A percentile compares a stretch with the other conserved stretches of the same genome.
phyloP scores from a whole-genome alignment of 805 yeast genomes.

The Tetrapisispora phaffii region DNA sequence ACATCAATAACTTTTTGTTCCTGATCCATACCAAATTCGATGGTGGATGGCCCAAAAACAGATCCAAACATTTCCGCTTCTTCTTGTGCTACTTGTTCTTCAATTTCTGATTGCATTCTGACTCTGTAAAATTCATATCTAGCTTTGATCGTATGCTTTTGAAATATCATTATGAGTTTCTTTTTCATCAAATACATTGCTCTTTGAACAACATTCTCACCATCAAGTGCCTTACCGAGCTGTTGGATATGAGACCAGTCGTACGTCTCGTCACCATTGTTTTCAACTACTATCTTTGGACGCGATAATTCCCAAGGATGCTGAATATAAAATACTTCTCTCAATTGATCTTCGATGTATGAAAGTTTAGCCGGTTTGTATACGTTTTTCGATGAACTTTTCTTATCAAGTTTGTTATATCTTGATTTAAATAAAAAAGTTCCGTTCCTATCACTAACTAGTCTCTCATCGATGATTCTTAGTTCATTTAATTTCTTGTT shows the following conservation, averaged over 20 bases:
- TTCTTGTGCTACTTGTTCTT: conserved; percentile 61
- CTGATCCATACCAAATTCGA: conserved; percentile 57
- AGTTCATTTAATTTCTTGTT: conserved; percentile 5
- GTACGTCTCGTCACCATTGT: conserved; percentile 44
- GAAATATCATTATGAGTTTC: conserved; percentile 29
- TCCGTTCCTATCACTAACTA: conserved; percentile 12
- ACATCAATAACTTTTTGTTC: conserved; percentile 63
- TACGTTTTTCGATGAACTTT: conserved; percentile 10
- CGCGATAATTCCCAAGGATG: conserved; percentile 98
- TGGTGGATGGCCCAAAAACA: conserved; percentile 47
- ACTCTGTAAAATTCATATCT: conserved; percentile 80
- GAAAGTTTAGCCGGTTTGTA: conserved; percentile 25
- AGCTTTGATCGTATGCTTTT: conserved; percentile 76
- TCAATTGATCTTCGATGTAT: conserved; percentile 58
- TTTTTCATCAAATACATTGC: conserved; percentile 45
- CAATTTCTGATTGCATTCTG: conserved; percentile 76
- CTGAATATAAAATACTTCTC: conserved; percentile 75
- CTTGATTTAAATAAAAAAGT: conserved; percentile 28
- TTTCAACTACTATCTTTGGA: conserved; percentile 77
- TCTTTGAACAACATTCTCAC: conserved; percentile 80
- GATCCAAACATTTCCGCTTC: conserved; percentile 84
- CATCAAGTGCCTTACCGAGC: conserved; percentile 64
- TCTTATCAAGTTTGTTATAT: conserved; percentile 15
- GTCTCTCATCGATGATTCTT: conserved; percentile 2
- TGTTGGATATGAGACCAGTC: conserved; percentile 82